Evolutionary conservation across 2,329 filamentous ascomycete species (phyloP), one percentile per base, ranked within the genome.

Genomic region (Fusarium sp.): DNA sequence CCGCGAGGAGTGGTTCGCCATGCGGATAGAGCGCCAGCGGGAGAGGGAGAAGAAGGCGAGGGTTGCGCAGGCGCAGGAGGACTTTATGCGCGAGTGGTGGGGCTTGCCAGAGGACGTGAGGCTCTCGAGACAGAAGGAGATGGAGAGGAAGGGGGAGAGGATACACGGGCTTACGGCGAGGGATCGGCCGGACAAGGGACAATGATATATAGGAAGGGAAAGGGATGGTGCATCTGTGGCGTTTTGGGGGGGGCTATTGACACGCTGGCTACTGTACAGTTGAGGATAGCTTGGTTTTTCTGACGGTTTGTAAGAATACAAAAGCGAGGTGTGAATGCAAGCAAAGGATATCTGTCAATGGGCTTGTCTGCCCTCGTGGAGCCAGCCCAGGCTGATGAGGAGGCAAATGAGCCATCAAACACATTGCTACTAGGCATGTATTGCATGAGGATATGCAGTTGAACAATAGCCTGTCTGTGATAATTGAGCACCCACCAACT

Each of bases 1-100:
- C 63, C 83, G 95, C 48, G 91, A 93, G 76, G 93, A 98, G 74
- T 99, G 95, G 95, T 98, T 98, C 75, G 86, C 87, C 47, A 83
- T 85, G 63, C 84, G 91, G 47, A 81, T 91, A 68, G 86, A 92
- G 78, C 83, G 93, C 52, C 84, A 87, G 68, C 79, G 79, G 53
- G 86, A 89, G 75, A 79, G 87, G 33, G 88, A 92, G 75, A 81
- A 83, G 61, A 87, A 88, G 69, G 81, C 84, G 51, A 78, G 78
- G 57, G 79, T 86, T 68, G 83, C 84, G 63, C 77, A 80, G 49
- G 85, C 87, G 69, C 86, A 89, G 77, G 85, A 88, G 74, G 81
- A 82, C 41, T 88, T 89, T 58, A 79, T 88, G 72, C 75, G 85
- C 57, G 86, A 88, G 77, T 89, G 86, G 86, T 89, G 86, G 86